Base-by-base conservation (phyloP, 2,329 filamentous ascomycete species). In the Aureobasidium musti region DNA sequence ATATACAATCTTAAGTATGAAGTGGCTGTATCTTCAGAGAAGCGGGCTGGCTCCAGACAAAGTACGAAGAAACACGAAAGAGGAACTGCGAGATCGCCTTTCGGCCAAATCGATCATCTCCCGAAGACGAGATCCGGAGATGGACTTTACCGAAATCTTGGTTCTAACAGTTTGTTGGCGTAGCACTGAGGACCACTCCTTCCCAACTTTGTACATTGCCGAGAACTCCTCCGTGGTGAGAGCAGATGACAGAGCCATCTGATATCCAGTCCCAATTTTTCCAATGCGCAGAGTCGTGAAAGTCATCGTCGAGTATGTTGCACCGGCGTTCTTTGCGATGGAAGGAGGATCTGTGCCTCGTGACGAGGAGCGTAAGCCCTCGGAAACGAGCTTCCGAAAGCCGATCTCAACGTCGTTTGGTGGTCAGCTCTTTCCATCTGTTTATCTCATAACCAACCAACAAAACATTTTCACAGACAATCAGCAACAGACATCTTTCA, bases 41-140 rank as follows among this genome's bases (percentile, higher is more conserved):
- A 45, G 23, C 21, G 33, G 14, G 2, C 13, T 14, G 17, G 8
- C 17, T 23, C 23, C 14, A 59, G 19, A 23, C 23, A n/a, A 37
- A 7, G 39, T 2, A 30, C n/a, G 26, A 59, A 39, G 21, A 10
- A 45, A 33, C 26, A 59, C 21, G 49, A 28, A 28, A 26, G 21
- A 26, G 35, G 19, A 59, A 59, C 54, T 33, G 43, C 57, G 57
- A 61, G 57, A 61, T 49, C 57, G 57, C 28, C n/a, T n/a, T 26
- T 49, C 57, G 30, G 54, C 23, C 54, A 59, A 59, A 17, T 41
- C 33, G 23, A 13, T 41, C n/a, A 26, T 21, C 19, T n/a, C 26
- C 39, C 56, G 37, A 41, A 28, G 17, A 52, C 13, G 30, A 47
- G 23, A 49, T 26, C 13, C 57, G 57, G 26, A 39, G 28, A 19